These are phyloP conservation scores for Globisporangium emineosum DNA, from an alignment of 352 stramenopile species.

Conservation along the genomic window DNA sequence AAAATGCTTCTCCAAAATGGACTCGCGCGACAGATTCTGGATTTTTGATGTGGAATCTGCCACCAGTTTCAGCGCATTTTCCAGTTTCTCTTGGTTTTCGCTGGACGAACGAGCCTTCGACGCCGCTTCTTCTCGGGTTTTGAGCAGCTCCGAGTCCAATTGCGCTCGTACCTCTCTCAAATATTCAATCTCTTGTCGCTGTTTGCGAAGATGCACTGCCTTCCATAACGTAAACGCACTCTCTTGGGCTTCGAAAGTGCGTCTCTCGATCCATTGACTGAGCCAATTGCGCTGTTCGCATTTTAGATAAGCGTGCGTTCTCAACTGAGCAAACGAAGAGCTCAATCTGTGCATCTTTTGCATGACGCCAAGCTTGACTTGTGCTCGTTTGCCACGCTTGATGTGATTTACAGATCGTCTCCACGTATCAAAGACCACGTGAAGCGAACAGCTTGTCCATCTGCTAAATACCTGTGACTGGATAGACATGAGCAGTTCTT, in stretches of 20 bases:
- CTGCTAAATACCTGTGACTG: slow-evolving; percentile 37
- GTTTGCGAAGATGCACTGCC: not conserved
- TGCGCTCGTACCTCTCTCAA: not conserved
- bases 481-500: slow-evolving; percentile 27
- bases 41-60: not conserved
- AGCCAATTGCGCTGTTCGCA: slow-evolving; percentile 3
- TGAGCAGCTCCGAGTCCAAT: slow-evolving; percentile 2
- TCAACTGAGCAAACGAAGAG: not conserved
- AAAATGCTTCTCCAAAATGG: not conserved
- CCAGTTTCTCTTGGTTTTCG: not conserved
- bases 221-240: slow-evolving; percentile 1
- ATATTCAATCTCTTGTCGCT: slow-evolving; percentile 8
- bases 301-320: not conserved
- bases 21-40: not conserved
- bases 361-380: slow-evolving; percentile 19
- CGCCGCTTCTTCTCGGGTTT: not conserved
- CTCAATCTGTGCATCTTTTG: slow-evolving; percentile 4
- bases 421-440: slow-evolving; percentile 30
- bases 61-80: not conserved
- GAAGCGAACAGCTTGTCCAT: slow-evolving; percentile 25
- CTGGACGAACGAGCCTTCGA: not conserved
- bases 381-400: slow-evolving; percentile 13
- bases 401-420: slow-evolving; percentile 10
- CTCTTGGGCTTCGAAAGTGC: not conserved
- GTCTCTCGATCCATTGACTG: not conserved